phyloP scores from a whole-genome alignment of 140 eudicot species.

The Ambrosia hybrid region DNA sequence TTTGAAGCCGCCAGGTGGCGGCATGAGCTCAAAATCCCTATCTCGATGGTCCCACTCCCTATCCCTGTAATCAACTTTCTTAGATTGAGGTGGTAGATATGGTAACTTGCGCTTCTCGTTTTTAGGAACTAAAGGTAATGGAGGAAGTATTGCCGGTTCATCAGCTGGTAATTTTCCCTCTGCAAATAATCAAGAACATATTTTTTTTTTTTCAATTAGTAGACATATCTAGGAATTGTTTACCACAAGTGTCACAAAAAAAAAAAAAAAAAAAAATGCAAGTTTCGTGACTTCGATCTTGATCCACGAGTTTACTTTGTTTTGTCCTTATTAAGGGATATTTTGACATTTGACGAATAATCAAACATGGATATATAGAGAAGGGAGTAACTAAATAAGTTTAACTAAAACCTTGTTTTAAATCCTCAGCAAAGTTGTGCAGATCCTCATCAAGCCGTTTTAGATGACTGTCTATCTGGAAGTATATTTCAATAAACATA shows the following conservation, averaged over 20 bases:
- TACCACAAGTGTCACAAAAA: not conserved
- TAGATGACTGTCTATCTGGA: slow-evolving; percentile 96
- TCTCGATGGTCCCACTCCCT: slow-evolving; percentile 91
- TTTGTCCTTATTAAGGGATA: not conserved
- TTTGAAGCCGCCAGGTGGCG: slow-evolving; percentile 92
- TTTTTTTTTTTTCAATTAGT: slow-evolving; percentile 1
- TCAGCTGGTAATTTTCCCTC: slow-evolving; percentile 92
- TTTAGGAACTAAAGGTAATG: slow-evolving; percentile 84
- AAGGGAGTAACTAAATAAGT: not conserved
- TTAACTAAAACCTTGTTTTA: slow-evolving; percentile 73
- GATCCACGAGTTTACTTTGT: too few species aligned
- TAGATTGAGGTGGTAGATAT: slow-evolving; percentile 68
- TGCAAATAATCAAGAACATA: slow-evolving; percentile 29
- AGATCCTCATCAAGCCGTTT: slow-evolving; percentile 96
- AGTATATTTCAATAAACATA: not conserved
- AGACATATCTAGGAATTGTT: not conserved
- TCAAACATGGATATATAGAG: not conserved
- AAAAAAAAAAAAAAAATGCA: too few species aligned
- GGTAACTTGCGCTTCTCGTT: slow-evolving; percentile 55
- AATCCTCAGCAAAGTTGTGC: slow-evolving; percentile 87
- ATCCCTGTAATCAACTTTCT: slow-evolving; percentile 61
- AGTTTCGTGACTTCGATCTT: too few species aligned
- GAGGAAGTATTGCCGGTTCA: slow-evolving; percentile 93
- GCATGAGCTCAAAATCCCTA: slow-evolving; percentile 91
- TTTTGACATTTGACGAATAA: not conserved